phyloP scores from a whole-genome alignment of 2,329 filamentous ascomycete genomes.

The Trichophaea hybrida region DNA sequence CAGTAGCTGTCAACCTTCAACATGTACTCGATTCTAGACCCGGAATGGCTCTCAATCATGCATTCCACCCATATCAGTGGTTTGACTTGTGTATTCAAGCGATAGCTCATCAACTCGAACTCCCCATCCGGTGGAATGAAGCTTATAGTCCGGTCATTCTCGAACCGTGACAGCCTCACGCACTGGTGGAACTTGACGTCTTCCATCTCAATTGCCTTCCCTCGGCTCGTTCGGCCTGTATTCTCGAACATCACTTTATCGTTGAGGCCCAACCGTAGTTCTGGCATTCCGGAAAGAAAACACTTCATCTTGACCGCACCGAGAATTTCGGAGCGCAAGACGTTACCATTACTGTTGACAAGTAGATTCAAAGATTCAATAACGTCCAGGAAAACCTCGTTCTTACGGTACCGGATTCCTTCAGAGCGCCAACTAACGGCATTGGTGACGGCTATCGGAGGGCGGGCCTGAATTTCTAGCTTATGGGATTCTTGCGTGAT shows the following conservation, averaged over 20 bases:
- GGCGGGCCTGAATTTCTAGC: slow-evolving; percentile 86
- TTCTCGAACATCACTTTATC: slow-evolving; percentile 99
- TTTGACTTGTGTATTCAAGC: slow-evolving; percentile 91
- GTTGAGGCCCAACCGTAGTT: slow-evolving; percentile 83
- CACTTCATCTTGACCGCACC: slow-evolving; percentile 99
- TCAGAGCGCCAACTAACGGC: slow-evolving; percentile 96
- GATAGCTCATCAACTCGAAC: slow-evolving; percentile 98
- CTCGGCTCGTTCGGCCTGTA: slow-evolving; percentile 79
- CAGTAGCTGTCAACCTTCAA: slow-evolving; percentile 49
- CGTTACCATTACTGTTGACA: slow-evolving; percentile 86
- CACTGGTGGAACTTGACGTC: slow-evolving; percentile 99
- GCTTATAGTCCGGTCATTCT: slow-evolving; percentile 96
- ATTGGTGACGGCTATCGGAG: slow-evolving; percentile 95
- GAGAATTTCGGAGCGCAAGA: slow-evolving; percentile 87
- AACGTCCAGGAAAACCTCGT: slow-evolving; percentile 97
- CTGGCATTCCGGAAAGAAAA: slow-evolving; percentile 95
- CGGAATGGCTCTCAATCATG: slow-evolving; percentile 88
- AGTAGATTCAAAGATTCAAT: slow-evolving; percentile 92
- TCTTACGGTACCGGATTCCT: slow-evolving; percentile 96
- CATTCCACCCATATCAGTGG: slow-evolving; percentile 98
- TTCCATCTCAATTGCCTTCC: slow-evolving; percentile 98
- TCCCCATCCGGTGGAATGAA: slow-evolving; percentile 98
- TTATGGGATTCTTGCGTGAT: slow-evolving; percentile 99
- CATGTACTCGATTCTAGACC: slow-evolving; percentile 96
- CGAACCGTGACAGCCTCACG: slow-evolving; percentile 85